Evolutionary conservation across 2,329 filamentous ascomycete genomes (phyloP), one percentile per base, ranked within the genome.

Genomic region (Aureobasidium zeae): DNA sequence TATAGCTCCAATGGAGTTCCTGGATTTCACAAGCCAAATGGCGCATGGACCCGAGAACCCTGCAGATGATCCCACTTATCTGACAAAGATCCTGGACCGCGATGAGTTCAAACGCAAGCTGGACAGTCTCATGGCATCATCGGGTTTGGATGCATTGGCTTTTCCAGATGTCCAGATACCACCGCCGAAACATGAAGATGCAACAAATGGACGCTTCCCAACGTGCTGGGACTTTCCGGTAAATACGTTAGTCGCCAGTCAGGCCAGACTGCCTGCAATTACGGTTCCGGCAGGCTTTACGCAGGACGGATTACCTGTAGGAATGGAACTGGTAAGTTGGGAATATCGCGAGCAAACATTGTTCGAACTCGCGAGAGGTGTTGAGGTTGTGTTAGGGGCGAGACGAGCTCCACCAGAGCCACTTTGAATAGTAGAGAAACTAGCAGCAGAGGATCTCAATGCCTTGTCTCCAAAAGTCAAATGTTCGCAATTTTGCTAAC

Each of bases 141-240:
- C 17, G 17, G n/a, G 34, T n/a, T 20, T 44, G 3, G 19, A 33
- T 31, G 39, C 39, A n/a, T 2, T 44, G 13, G 22, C 30, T 11
- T 34, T 44, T 7, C 39, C 39, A 9, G 30, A 44, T 17, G 39
- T 44, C 6, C 28, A 44, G 15, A 35, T 44, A 5, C 39, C 39
- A 13, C 17, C 39, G 3, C 39, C 39, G 9, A 33, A n/a, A 12
- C 39, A 44, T n/a, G 19, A 22, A 25, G 39, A 44, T 20, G 20
- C 30, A 2, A 44, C 28, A 5, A 33, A 34, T 20, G 28, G 39
- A n/a, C 28, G 29, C 1, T 44, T 34, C 10, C 10, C 28, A 3
- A 13, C 19, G 2, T 24, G 20, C 10, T 34, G 12, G 30, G 30
- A 28, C 5, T 44, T 44, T 20, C 39, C 39, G 3, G 17, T 21